These are phyloP conservation scores for Diaporthe helianthi DNA, from an alignment of 2,329 filamentous ascomycete species.

Conservation along the genomic window DNA sequence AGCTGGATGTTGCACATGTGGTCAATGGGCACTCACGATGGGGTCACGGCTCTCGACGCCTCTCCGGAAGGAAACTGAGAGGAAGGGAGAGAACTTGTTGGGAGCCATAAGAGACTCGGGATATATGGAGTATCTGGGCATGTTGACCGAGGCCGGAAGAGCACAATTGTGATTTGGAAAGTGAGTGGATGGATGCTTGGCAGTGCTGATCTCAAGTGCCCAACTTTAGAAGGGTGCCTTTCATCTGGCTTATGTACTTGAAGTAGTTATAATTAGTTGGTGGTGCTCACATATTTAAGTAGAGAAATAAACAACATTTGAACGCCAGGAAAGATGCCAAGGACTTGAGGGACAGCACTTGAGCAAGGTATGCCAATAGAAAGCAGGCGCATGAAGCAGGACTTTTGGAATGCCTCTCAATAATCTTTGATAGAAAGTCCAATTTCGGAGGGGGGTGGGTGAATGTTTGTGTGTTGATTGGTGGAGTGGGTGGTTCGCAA, in stretches of 20 bases:
- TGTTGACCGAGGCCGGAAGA: neutral
- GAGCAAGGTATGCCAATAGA: neutral
- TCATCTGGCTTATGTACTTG: neutral
- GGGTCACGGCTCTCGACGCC: conserved; percentile 30
- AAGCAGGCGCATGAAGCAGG: conserved; percentile 2
- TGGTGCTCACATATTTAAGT: neutral
- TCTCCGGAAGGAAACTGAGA: conserved; percentile 32
- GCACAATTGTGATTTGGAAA: neutral
- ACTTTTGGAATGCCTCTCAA: neutral
- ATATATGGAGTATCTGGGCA: conserved; percentile 28
- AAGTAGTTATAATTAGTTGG: conserved; percentile 17
- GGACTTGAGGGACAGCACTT: no score
- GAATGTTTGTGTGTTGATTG: conserved; percentile 15
- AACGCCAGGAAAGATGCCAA: neutral
- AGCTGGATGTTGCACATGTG: no score
- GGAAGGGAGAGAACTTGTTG: conserved; percentile 27
- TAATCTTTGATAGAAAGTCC: conserved; percentile 10
- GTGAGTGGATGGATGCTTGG: neutral
- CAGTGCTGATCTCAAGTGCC: no score
- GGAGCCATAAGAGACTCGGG: conserved; percentile 32
- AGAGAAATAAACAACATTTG: conserved; percentile 8
- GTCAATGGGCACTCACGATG: conserved; percentile 27
- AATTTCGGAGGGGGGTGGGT: conserved; percentile 10
- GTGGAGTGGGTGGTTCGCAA: conserved; percentile 3
- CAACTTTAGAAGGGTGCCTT: no score